These are phyloP conservation scores for Dictyostelium citrinum DNA, from an alignment of 78 protist genomes.

Conservation along the genomic window DNA sequence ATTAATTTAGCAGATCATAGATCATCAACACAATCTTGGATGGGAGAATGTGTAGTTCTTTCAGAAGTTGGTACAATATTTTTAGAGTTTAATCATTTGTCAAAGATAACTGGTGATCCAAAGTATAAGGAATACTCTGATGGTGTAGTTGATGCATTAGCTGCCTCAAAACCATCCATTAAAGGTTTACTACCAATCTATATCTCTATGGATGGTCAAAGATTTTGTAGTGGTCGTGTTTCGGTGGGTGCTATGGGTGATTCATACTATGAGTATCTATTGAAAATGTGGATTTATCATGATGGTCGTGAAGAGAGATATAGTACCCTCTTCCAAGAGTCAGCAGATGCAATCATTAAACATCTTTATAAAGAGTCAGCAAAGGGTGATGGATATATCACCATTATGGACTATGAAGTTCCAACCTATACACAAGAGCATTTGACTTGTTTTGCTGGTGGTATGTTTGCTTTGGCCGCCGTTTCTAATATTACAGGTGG, in stretches of 20 bases:
- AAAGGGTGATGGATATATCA: neutral
- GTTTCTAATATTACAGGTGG: neutral
- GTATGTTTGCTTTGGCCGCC: conserved; percentile 90
- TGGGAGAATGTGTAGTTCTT: conserved; percentile 37
- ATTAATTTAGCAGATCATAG: neutral
- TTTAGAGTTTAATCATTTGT: conserved; percentile 84
- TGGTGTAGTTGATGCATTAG: neutral
- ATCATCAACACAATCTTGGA: neutral
- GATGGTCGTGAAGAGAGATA: conserved; percentile 5
- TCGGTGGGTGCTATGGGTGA: conserved; percentile 85
- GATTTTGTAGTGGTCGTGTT: neutral
- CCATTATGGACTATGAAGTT: neutral
- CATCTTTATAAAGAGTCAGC: neutral
- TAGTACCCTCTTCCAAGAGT: conserved; percentile 59
- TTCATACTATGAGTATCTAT: conserved; percentile 87
- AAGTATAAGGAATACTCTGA: neutral
- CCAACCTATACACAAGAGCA: conserved; percentile 81
- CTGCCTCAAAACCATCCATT: neutral
- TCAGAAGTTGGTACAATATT: conserved; percentile 89
- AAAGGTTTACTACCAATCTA: conserved; percentile 7
- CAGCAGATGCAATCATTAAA: conserved; percentile 27
- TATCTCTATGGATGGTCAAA: neutral
- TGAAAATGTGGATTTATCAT: conserved; percentile 67
- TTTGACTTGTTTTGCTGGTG: conserved; percentile 91
- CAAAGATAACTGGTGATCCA: conserved; percentile 75